Percentiles rank a stretch among this genome's conserved stretches.
Conservation (phyloP, 1,284 basidiomycete genomes). For the Schizopora paradoxa region DNA sequence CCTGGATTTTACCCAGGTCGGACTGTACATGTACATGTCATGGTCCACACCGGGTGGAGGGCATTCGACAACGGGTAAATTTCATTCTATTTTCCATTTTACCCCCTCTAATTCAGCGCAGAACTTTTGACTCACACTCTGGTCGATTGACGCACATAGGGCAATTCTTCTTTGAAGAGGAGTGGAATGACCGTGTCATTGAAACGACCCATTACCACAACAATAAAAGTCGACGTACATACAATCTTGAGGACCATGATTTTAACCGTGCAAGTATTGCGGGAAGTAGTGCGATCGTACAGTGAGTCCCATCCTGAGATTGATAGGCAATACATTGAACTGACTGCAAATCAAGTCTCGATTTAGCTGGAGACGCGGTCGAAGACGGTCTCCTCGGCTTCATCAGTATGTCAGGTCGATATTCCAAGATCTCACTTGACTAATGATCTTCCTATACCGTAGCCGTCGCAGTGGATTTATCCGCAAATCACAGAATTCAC, state of each 20-base stretch:
- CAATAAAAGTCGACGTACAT: constrained; percentile 25
- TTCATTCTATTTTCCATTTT: constrained; percentile 22
- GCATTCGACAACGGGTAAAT: constrained; percentile 39
- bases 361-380: constrained; percentile 4
- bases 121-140: constrained; percentile 35
- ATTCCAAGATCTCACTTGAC: neutral
- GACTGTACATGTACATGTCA: constrained; percentile 48
- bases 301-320: constrained; percentile 18
- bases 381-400: constrained; percentile 14
- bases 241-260: constrained; percentile 26
- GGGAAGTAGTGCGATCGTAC: constrained; percentile 28
- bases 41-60: constrained; percentile 39
- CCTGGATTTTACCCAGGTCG: constrained; percentile 60
- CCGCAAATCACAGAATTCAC: constrained; percentile 12
- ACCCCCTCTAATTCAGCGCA: constrained; percentile 23
- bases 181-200: constrained; percentile 40
- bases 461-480: constrained; percentile 15
- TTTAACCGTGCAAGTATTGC: constrained; percentile 23
- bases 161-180: constrained; percentile 64
- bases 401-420: constrained; percentile 6
- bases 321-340: neutral
- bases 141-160: constrained; percentile 49
- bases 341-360: constrained; percentile 6
- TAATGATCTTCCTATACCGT: neutral
- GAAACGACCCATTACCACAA: constrained; percentile 23